Percentiles rank a stretch among this genome's conserved stretches.
phyloP scores from a whole-genome alignment of 1,284 basidiomycete species.

The Boletus smithii region DNA sequence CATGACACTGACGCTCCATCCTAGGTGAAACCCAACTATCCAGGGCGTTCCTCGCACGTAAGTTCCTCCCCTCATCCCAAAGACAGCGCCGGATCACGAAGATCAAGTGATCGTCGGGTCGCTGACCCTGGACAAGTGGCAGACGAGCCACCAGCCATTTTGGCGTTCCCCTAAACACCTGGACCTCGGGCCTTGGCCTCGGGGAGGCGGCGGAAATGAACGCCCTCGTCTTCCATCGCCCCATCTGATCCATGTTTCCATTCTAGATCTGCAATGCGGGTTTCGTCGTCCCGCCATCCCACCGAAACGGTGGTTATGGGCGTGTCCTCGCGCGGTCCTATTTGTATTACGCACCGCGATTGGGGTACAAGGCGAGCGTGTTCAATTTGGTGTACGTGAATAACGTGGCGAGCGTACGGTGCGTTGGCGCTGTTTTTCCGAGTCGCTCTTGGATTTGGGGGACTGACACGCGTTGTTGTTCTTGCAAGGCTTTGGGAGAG shows the following conservation, averaged over 20 bases:
- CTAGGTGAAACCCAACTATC: slow-evolving; percentile 87
- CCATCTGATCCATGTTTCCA: background rate
- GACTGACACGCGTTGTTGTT: background rate
- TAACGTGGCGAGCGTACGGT: slow-evolving; percentile 70
- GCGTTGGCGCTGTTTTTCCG: background rate
- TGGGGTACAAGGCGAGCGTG: slow-evolving; percentile 85
- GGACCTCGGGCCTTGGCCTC: background rate
- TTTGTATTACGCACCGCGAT: slow-evolving; percentile 74
- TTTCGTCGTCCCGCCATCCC: slow-evolving; percentile 74
- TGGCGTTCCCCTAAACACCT: background rate
- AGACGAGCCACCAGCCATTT: background rate
- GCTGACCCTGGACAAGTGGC: background rate
- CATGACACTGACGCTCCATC: slow-evolving; percentile 11
- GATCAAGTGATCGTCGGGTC: slow-evolving; percentile 1
- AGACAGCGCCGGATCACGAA: background rate
- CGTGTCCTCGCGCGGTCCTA: slow-evolving; percentile 75
- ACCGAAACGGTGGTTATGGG: slow-evolving; percentile 73
- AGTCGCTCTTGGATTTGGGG: background rate
- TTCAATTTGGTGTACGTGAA: slow-evolving; percentile 94
- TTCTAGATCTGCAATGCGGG: slow-evolving; percentile 83
- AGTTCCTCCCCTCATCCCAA: slow-evolving; percentile 34
- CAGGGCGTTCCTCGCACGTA: slow-evolving; percentile 89
- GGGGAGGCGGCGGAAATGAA: slow-evolving; percentile 17
- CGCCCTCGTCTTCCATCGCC: background rate
- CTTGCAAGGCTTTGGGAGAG: slow-evolving; percentile 77